Percentiles rank a stretch among this genome's conserved stretches.
These are phyloP conservation scores for Parasitella parasitica DNA, from an alignment of 371 early-diverging fungal genomes.

Conservation along the genomic window DNA sequence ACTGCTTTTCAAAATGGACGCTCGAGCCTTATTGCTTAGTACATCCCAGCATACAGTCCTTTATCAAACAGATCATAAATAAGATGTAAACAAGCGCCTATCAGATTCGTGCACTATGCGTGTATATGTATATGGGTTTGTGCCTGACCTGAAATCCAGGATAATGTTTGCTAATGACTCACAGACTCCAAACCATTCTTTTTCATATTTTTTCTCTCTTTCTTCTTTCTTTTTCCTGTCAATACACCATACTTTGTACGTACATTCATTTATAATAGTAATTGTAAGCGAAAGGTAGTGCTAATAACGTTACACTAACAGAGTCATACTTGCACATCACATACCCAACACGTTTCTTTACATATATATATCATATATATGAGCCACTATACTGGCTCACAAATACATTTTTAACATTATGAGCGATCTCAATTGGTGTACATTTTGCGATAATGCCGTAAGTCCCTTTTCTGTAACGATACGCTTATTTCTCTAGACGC, in stretches of 20 bases:
- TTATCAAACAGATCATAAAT: not conserved
- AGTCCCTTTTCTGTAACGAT: slow-evolving; percentile 36
- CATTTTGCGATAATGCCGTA: slow-evolving; percentile 41
- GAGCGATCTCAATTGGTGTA: slow-evolving; percentile 42
- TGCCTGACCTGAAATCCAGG: not conserved
- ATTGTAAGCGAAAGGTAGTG: too few relatives aligned
- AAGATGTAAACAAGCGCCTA: not conserved
- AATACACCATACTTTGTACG: not conserved
- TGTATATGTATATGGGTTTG: not conserved
- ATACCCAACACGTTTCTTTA: not conserved
- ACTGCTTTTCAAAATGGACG: not conserved
- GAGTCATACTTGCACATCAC: not conserved
- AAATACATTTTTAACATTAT: slow-evolving; percentile 9
- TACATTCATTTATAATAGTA: too few relatives aligned
- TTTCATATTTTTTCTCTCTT: not conserved
- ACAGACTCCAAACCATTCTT: not conserved
- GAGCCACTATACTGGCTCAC: not conserved
- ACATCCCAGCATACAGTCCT: too few relatives aligned
- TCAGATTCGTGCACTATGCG: not conserved
- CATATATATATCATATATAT: not conserved
- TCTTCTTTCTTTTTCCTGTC: not conserved
- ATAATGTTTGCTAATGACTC: not conserved
- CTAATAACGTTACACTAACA: not conserved
- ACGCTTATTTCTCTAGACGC: not conserved
- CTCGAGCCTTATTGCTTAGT: not conserved